Evolutionary conservation across 75 land plant genomes (phyloP).

Genomic region (Pinus taeda): DNA sequence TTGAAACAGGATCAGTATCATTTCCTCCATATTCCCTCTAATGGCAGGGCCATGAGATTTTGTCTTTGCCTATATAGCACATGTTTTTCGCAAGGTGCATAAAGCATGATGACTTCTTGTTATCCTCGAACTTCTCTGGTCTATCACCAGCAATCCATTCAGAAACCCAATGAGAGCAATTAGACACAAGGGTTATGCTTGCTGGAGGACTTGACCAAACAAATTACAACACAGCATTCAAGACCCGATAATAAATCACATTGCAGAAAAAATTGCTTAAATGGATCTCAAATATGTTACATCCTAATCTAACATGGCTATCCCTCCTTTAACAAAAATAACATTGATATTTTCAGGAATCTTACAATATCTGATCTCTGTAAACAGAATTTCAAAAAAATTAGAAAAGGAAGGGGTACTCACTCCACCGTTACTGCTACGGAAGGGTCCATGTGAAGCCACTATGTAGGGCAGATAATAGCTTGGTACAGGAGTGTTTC

Average conservation of each 20-base stretch:
- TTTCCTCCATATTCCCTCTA: background rate
- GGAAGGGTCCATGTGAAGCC: constrained; percentile 92
- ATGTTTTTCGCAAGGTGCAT: too few relatives aligned
- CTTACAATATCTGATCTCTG: background rate
- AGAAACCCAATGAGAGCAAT: too few relatives aligned
- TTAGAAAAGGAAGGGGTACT: constrained; percentile 3
- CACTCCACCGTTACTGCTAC: constrained; percentile 61
- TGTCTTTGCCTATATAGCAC: too few relatives aligned
- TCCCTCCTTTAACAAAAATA: background rate
- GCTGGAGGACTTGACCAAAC: too few relatives aligned
- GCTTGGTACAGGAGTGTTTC: constrained; percentile 62
- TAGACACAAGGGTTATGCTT: too few relatives aligned
- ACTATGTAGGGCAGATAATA: constrained; percentile 87
- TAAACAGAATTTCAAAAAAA: background rate
- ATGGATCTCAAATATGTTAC: background rate
- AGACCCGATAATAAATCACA: too few relatives aligned
- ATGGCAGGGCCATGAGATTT: background rate
- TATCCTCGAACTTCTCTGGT: too few relatives aligned
- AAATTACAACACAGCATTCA: too few relatives aligned
- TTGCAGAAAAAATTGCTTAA: background rate
- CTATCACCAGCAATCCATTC: too few relatives aligned
- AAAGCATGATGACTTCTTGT: too few relatives aligned
- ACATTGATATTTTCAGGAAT: background rate
- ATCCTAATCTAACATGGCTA: background rate
- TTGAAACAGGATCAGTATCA: background rate